Evolutionary conservation across 192 early-diverging fungal species (phyloP).

Genomic region (Rhizophagus prolifer): DNA sequence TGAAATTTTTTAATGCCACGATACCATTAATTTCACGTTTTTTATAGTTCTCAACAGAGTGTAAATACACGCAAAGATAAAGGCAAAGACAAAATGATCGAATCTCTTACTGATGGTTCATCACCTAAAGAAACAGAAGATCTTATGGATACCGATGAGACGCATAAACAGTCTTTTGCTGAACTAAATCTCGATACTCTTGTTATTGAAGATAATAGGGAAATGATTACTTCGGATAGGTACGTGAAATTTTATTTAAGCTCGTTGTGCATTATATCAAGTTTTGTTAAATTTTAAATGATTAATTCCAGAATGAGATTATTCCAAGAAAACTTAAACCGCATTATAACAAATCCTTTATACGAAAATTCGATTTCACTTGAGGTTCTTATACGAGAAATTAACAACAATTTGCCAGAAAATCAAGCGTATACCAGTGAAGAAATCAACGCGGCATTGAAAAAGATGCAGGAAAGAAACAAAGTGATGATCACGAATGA

Average conservation of each 20-base stretch:
- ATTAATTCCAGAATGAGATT: slow-evolving; percentile 33
- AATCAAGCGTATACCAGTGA: slow-evolving; percentile 47
- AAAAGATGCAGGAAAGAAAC: slow-evolving; percentile 62
- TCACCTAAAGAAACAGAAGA: not conserved
- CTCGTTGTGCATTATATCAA: not conserved
- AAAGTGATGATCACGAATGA: slow-evolving; percentile 72
- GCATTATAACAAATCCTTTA: slow-evolving; percentile 38
- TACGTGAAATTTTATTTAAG: not conserved
- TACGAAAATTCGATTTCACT: slow-evolving; percentile 56
- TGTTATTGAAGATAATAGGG: not conserved
- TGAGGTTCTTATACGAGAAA: slow-evolving; percentile 51
- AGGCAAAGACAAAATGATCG: not conserved
- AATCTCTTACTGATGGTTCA: not conserved
- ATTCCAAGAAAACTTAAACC: slow-evolving; percentile 53
- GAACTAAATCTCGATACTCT: not conserved
- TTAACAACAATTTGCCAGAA: slow-evolving; percentile 51
- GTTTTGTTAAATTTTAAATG: not conserved
- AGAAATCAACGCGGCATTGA: slow-evolving; percentile 62
- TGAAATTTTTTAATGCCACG: not conserved
- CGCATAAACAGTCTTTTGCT: not conserved
- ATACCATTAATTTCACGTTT: not conserved
- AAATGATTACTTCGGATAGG: not conserved
- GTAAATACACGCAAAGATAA: not conserved
- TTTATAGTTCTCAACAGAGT: not conserved
- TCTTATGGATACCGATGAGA: not conserved